phyloP scores from a whole-genome alignment of 306 rosid species.

The Ammopiptanthus mongolicus region DNA sequence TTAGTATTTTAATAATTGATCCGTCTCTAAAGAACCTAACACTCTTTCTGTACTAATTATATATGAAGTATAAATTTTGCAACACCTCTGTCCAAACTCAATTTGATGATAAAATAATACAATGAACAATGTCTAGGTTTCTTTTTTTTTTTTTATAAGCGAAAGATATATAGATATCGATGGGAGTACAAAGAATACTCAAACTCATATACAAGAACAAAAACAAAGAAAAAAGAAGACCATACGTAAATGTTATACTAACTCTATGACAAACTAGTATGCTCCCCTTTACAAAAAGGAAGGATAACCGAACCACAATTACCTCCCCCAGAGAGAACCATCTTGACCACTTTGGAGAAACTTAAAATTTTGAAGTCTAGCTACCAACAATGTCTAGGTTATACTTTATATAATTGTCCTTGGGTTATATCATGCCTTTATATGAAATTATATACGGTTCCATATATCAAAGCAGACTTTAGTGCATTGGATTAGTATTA shows the following conservation, averaged over 20 bases:
- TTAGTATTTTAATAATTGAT: background rate
- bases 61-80: background rate
- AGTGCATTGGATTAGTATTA: conserved; percentile 6
- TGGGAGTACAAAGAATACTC: too few relatives aligned
- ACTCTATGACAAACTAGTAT: too few relatives aligned
- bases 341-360: too few relatives aligned
- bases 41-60: background rate
- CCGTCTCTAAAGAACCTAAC: background rate
- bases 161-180: too few relatives aligned
- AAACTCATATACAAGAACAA: too few relatives aligned
- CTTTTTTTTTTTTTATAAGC: too few relatives aligned
- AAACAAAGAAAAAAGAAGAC: too few relatives aligned
- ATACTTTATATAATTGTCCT: background rate
- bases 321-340: too few relatives aligned
- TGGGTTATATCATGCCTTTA: background rate
- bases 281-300: too few relatives aligned
- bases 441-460: background rate
- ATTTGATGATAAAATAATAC: background rate
- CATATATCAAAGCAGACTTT: background rate
- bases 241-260: too few relatives aligned
- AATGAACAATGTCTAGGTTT: background rate
- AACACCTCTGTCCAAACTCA: background rate
- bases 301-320: too few relatives aligned
- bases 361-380: too few relatives aligned
- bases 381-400: background rate